phyloP scores from a whole-genome alignment of 2,329 filamentous ascomycete genomes.

The Dendryphion nanum region DNA sequence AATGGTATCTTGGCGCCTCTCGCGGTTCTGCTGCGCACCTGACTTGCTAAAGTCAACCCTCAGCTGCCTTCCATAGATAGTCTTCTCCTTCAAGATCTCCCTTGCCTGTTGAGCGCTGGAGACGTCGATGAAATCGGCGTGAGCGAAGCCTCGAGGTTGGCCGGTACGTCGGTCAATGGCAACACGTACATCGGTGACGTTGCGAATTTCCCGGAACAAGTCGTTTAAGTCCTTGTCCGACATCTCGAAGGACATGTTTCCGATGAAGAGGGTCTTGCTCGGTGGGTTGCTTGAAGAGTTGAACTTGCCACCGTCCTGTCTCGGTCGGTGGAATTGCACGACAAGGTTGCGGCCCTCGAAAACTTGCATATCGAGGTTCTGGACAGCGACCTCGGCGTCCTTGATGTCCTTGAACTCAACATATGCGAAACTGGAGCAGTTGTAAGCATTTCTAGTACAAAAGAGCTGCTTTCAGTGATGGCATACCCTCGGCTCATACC shows the following conservation, averaged over 20 bases:
- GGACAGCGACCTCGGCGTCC: conserved; percentile 56
- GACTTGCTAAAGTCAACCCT: conserved; percentile 61
- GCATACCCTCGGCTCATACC: conserved; percentile 69
- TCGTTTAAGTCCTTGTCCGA: conserved; percentile 79
- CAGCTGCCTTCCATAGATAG: conserved; percentile 65
- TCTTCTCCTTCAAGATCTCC: conserved; percentile 55
- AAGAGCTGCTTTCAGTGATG: neutral
- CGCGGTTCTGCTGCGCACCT: too few relatives aligned
- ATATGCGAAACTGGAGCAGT: conserved; percentile 60
- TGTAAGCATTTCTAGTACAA: conserved; percentile 5
- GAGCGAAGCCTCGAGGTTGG: conserved; percentile 78
- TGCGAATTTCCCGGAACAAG: conserved; percentile 68
- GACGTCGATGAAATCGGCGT: conserved; percentile 73
- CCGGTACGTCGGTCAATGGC: conserved; percentile 80
- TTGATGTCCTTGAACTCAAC: conserved; percentile 57
- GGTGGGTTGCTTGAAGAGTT: conserved; percentile 43
- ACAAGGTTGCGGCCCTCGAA: conserved; percentile 64
- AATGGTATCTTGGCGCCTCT: too few relatives aligned
- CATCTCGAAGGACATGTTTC: conserved; percentile 84
- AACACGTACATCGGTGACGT: conserved; percentile 74
- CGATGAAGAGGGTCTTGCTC: conserved; percentile 72
- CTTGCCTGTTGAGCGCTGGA: conserved; percentile 63
- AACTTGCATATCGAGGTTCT: conserved; percentile 57
- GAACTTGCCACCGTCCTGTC: conserved; percentile 3
- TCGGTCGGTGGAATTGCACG: conserved; percentile 56